Base-by-base conservation (phyloP, 805 yeast species). In the Ogataea nakhonphanomensis region DNA sequence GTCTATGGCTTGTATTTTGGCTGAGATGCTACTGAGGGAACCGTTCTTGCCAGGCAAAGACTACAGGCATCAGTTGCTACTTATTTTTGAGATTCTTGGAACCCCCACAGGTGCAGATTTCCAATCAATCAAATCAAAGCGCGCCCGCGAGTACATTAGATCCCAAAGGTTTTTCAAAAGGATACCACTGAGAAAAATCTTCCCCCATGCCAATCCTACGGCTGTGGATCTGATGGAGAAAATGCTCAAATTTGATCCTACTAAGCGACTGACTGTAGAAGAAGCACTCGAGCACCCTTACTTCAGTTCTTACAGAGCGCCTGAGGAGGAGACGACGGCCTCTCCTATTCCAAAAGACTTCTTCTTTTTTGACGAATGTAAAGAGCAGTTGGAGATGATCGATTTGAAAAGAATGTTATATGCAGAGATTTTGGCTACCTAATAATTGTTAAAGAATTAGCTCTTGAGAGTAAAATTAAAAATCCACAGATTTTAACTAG, bases 231-330 rank as follows among this genome's bases (percentile, higher is more conserved):
- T 85, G 35, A 61, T 85, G 50, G 88, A 81, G 21, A 79, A 71
- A 49, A 74, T 91, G 71, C 72, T 91, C 30, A 74, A 82, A 3
- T 91, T 91, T 59, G 86, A 89, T 55, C 96, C 97, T 1, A 62
- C 70, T 3, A 78, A 83, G 52, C 70, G 99, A 54, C 82, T 91
- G 48, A 77, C 88, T 1, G 96, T 87, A 4, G 83, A 76, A 33
- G 83, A 84, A 44, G 95, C 96, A 0, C 71, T 91, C 26, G 67
- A 72, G 44, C 98, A 91, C 59, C 95, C 95, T 2, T 85, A 84
- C 54, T 65, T 85, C 35, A 66, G 69, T 37, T 64, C 75, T 14
- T 84, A 83, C 55, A 86, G 85, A 52, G 85, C 78, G 49, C 81
- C 84, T 8, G 75, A 74, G 25, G 90, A 83, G 51, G 93, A 84